Evolutionary conservation across 805 yeast species (phyloP).

Genomic region (Tetrapisispora fleetii): DNA sequence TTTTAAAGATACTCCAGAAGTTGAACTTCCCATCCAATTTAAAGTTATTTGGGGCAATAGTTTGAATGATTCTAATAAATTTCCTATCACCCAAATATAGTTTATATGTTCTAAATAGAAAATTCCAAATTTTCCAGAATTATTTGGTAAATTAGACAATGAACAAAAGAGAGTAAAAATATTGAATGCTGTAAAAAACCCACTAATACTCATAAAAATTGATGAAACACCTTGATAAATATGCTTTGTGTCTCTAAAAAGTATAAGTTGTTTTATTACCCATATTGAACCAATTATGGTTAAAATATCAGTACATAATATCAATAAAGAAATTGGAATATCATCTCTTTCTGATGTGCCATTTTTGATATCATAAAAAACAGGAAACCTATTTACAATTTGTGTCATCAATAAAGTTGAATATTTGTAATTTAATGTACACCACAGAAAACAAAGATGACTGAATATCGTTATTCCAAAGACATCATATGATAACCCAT

Average conservation of each 20-base stretch:
- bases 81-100: slow-evolving; percentile 31
- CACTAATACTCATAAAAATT: slow-evolving; percentile 5
- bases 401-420: slow-evolving; percentile 20
- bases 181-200: slow-evolving; percentile 4
- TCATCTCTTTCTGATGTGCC: neutral
- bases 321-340: slow-evolving; percentile 17
- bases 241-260: slow-evolving; percentile 28
- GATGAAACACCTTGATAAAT: slow-evolving; percentile 31
- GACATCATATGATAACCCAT: slow-evolving; percentile 33
- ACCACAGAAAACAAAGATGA: slow-evolving; percentile 12
- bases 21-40: slow-evolving; percentile 31
- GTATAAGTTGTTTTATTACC: slow-evolving; percentile 22
- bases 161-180: slow-evolving; percentile 18
- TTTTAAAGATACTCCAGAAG: slow-evolving; percentile 24
- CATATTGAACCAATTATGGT: slow-evolving; percentile 8
- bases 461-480: neutral
- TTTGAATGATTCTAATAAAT: slow-evolving; percentile 18
- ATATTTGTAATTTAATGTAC: slow-evolving; percentile 19
- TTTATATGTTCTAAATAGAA: slow-evolving; percentile 35
- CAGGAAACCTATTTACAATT: slow-evolving; percentile 29
- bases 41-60: slow-evolving; percentile 35
- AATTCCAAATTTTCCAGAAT: slow-evolving; percentile 27
- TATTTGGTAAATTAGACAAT: slow-evolving; percentile 10
- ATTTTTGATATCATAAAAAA: slow-evolving; percentile 16
- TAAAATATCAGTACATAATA: slow-evolving; percentile 14